Base-by-base conservation (phyloP, 2,329 filamentous ascomycete genomes). In the Penicillium janthinellum region DNA sequence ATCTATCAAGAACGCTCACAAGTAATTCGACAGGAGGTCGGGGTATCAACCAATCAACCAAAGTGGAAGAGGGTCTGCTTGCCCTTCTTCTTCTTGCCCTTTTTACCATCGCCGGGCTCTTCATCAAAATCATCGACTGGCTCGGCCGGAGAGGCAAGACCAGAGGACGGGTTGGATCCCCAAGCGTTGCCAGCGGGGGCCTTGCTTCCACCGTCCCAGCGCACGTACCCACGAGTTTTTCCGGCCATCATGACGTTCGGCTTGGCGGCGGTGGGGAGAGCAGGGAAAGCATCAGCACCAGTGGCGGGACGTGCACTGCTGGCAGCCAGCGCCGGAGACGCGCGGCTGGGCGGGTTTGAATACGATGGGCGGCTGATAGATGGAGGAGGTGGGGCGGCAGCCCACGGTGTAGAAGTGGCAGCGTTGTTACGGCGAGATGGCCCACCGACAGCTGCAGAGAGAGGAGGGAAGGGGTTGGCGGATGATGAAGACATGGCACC, bases 181-280 rank as follows among this genome's bases (percentile, higher is more conserved):
- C 79, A 82, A 8, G 78, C 73, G 63, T 74, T 78, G 1, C 65
- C 65, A 7, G 70, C 66, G 14, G 69, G 64, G 20, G 70, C 70
- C 20, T 74, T 73, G 7, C 72, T 73, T n/a, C 77, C 72, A 22
- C 77, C 72, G 20, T 78, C 74, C 77, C 79, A 79, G n/a, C 78
- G 74, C 11, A 78, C 76, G 6, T 76, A 79, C 2, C 79, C 80
- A 4, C 79, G 77, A 2, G 79, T 81, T 51, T 80, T 75, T 7
- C 80, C 79, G 0, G 78, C 73, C 75, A 81, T 81, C 44, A 84
- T 81, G 37, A 82, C 83, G 42, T 82, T 85, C 3, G 86, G 85
- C 68, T 88, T 97, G 0, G 90, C 84, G 1, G 92, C 92, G 0
- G 87, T 83, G 0, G 93, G 93, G 0, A 97, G 82, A 1, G 92